Conservation (phyloP, 495 filamentous ascomycete species). For the Talaromyces wortmannii region DNA sequence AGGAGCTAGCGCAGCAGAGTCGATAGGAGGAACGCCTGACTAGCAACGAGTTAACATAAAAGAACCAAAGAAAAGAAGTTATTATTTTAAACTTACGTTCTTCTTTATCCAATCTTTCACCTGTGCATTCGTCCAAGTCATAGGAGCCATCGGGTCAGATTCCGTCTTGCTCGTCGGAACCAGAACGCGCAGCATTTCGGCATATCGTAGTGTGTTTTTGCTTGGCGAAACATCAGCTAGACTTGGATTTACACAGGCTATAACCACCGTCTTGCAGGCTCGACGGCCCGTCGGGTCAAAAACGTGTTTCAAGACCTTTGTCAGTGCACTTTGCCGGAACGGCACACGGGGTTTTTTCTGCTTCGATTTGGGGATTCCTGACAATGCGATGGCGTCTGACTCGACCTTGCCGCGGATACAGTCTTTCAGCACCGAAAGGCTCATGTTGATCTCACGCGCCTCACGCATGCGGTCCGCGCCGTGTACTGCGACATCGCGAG, state of each 20-base stretch:
- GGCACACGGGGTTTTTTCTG: conserved; percentile 22
- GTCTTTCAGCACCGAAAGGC: conserved; percentile 31
- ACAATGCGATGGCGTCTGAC: background rate
- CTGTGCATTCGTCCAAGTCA: background rate
- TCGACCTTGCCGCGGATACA: conserved; percentile 24
- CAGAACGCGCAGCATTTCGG: conserved; percentile 6
- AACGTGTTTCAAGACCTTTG: conserved; percentile 25
- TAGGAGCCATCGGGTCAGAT: background rate
- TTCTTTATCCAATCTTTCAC: background rate
- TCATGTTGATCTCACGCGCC: conserved; percentile 37
- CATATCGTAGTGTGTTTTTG: conserved; percentile 14
- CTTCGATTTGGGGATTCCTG: background rate
- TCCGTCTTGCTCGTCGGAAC: background rate
- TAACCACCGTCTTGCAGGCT: conserved; percentile 19
- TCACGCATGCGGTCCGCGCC: conserved; percentile 27
- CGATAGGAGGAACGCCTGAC: background rate
- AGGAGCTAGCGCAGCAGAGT: background rate
- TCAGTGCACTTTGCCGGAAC: conserved; percentile 24
- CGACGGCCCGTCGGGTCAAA: conserved; percentile 14
- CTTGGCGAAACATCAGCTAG: conserved; percentile 7
- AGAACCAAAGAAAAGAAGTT: background rate
- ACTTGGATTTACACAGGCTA: conserved; percentile 18
- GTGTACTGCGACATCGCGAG: conserved; percentile 20
- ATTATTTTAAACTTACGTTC: background rate
- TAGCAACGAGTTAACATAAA: background rate